Percentiles rank a stretch among this genome's conserved stretches.
These are phyloP conservation scores for Xylona heveae DNA, from an alignment of 495 filamentous ascomycete species.

Conservation along the genomic window DNA sequence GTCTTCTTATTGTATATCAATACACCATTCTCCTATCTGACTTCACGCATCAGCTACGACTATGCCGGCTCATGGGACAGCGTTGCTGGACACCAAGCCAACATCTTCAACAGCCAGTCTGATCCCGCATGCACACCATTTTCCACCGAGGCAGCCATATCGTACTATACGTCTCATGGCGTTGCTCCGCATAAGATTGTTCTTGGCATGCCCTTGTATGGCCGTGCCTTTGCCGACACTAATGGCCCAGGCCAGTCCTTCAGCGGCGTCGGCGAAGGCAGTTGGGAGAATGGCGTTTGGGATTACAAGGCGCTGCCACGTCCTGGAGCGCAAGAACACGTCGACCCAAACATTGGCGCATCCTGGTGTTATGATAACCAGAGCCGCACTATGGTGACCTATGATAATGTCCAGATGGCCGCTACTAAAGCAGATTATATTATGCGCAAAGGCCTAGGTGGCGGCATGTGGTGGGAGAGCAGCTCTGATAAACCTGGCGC, in stretches of 20 bases:
- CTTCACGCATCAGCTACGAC: constrained; percentile 13
- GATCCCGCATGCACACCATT: constrained; percentile 43
- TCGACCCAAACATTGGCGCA: constrained; percentile 31
- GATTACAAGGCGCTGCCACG: constrained; percentile 44
- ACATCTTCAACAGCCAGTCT: constrained; percentile 33
- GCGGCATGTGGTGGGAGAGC: constrained; percentile 84
- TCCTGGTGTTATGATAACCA: constrained; percentile 46
- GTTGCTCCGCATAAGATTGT: constrained; percentile 49
- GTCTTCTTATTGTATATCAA: not conserved
- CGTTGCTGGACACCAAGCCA: constrained; percentile 50
- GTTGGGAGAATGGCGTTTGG: constrained; percentile 61
- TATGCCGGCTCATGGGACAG: constrained; percentile 38
- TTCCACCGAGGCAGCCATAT: constrained; percentile 41
- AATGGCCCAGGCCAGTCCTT: constrained; percentile 46
- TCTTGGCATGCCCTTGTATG: constrained; percentile 72
- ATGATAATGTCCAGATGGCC: constrained; percentile 43
- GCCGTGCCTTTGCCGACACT: constrained; percentile 55
- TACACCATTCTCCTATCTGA: not conserved
- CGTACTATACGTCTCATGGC: constrained; percentile 41
- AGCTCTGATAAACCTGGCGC: constrained; percentile 43
- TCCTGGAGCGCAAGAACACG: constrained; percentile 22
- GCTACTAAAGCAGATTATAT: constrained; percentile 45
- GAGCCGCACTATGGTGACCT: constrained; percentile 44
- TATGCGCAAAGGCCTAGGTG: constrained; percentile 38
- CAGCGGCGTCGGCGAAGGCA: constrained; percentile 38